phyloP scores from a whole-genome alignment of 1,284 basidiomycete genomes.

The Fomitopsis betulina region DNA sequence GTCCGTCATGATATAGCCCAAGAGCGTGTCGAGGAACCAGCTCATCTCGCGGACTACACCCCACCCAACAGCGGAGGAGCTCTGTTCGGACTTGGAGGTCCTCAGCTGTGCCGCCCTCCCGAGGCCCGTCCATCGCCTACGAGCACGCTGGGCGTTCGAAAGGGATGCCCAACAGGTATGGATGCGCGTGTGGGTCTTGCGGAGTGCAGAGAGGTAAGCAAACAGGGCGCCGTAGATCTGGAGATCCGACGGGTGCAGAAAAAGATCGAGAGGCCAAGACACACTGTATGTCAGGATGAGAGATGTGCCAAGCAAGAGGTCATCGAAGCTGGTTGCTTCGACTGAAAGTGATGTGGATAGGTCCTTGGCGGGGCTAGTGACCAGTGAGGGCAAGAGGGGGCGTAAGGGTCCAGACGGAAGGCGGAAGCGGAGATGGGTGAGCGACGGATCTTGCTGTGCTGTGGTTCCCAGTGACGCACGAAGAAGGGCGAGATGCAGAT shows the following conservation, averaged over 20 bases:
- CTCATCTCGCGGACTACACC: slow-evolving; percentile 82
- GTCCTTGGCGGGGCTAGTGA: slow-evolving; percentile 28
- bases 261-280: slow-evolving; percentile 86
- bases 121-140: slow-evolving; percentile 80
- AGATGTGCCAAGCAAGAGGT: slow-evolving; percentile 76
- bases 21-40: slow-evolving; percentile 84
- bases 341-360: slow-evolving; percentile 29
- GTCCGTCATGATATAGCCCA: slow-evolving; percentile 85
- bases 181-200: slow-evolving; percentile 77
- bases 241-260: slow-evolving; percentile 75
- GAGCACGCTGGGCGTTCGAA: slow-evolving; percentile 76
- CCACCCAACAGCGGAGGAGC: slow-evolving; percentile 78
- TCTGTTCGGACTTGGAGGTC: slow-evolving; percentile 60
- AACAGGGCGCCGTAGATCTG: slow-evolving; percentile 75
- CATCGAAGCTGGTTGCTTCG: slow-evolving; percentile 57
- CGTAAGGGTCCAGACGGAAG: slow-evolving; percentile 77
- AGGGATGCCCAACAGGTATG: slow-evolving; percentile 81
- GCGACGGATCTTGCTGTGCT: slow-evolving; percentile 74
- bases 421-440: slow-evolving; percentile 67
- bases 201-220: slow-evolving; percentile 77
- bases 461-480: slow-evolving; percentile 82
- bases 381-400: slow-evolving; percentile 70
- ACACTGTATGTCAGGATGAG: slow-evolving; percentile 66
- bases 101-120: slow-evolving; percentile 80
- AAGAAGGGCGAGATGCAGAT: slow-evolving; percentile 76